Percentiles rank a stretch among this genome's conserved stretches.
Conservation (phyloP, 306 rosid genomes). For the Vicia sativa region DNA sequence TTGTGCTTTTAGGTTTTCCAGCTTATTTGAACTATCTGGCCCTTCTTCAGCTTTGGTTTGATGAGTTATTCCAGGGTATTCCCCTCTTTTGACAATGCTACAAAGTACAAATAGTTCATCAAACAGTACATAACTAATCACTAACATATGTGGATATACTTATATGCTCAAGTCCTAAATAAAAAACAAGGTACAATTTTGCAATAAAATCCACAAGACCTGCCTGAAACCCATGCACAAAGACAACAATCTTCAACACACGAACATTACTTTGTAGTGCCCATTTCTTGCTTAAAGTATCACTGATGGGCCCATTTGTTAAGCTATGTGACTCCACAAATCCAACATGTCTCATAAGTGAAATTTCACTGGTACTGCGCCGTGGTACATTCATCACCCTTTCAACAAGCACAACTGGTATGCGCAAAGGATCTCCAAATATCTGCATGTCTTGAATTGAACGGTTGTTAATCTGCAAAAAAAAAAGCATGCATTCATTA, state of each 20-base stretch:
- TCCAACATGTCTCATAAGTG: slow-evolving; percentile 58
- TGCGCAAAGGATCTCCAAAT: slow-evolving; percentile 75
- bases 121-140: slow-evolving; percentile 11
- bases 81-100: slow-evolving; percentile 5
- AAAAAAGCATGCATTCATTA: slow-evolving; percentile 14
- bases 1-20: neutral
- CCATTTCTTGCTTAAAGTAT: slow-evolving; percentile 43
- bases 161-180: slow-evolving; percentile 23
- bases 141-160: slow-evolving; percentile 4
- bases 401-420: slow-evolving; percentile 83
- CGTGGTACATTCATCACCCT: slow-evolving; percentile 81
- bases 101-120: slow-evolving; percentile 30
- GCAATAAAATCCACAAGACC: slow-evolving; percentile 48
- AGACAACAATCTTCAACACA: slow-evolving; percentile 78
- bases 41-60: slow-evolving; percentile 8
- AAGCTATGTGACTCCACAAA: slow-evolving; percentile 46
- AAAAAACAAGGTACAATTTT: slow-evolving; percentile 24
- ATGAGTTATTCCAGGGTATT: neutral
- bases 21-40: neutral
- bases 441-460: slow-evolving; percentile 94
- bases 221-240: slow-evolving; percentile 99
- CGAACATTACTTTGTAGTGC: slow-evolving; percentile 51
- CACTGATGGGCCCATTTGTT: slow-evolving; percentile 43
- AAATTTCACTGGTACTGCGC: slow-evolving; percentile 65
- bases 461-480: slow-evolving; percentile 70